Evolutionary conservation across 1,284 basidiomycete genomes (phyloP), one percentile per base, ranked within the genome.

Genomic region (Cryptococcus sp.): DNA sequence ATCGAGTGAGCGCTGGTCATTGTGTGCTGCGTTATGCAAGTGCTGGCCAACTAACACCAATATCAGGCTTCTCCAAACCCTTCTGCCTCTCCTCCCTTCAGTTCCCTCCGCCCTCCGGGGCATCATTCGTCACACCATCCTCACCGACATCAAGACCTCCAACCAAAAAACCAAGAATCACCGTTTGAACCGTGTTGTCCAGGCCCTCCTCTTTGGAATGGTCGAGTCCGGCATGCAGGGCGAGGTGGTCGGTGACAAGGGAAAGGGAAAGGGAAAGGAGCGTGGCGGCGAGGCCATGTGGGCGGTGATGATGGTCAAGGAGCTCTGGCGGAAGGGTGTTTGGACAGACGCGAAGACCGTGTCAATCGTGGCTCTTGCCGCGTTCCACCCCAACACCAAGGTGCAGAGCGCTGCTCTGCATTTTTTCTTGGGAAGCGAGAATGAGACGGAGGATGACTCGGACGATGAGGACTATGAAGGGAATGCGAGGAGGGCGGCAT

Each of bases 341-440:
- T 99, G 95, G 93, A 87, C 84, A 55, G 96, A 98, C 72, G 83
- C 87, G 2, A 98, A 97, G 79, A 86, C 93, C 0, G 93, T 98
- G 6, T 87, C 94, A 5, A 95, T 99, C 66, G 83, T 97, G 55
- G 86, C 91, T 0, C 81, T 94, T 37, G 95, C 91, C 1, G 95
- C 91, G 71, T 91, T 94, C 74, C 95, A 99, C 75, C 93, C 95
- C 8, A 85, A 89, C 50, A 83, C 87, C 50, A 98, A 98, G 73
- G 96, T 98, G 0, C 95, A 98, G 75, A 92, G 87, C 59, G 93
- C 92, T 0, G 91, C 93, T 2, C 80, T 96, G n/a, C 91, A 98
- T 78, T 99, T 98, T 80, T 98, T 98, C 82, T 84, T 99, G 18
- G 91, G 90, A 3, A 85, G 83, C 52, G 87, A 90, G 44, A 84